A percentile compares a stretch with the other conserved stretches of the same genome.
Conservation (phyloP, 345 rosid species). For the Clausena lansium region DNA sequence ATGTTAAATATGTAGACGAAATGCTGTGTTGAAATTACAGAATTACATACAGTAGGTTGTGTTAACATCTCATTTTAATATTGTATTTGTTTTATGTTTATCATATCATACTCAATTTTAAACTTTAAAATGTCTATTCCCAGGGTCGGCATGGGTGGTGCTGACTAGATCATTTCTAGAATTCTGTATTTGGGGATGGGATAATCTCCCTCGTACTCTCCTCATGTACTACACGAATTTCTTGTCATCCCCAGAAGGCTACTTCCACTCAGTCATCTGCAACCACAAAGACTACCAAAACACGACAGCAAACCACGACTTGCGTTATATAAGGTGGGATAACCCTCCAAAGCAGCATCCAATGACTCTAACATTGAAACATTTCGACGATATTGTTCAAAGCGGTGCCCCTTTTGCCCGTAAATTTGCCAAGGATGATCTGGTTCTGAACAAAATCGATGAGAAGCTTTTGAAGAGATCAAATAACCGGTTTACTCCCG, state of each 20-base stretch:
- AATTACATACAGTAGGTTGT: background rate
- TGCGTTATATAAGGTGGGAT: conserved; percentile 80
- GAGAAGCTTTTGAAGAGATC: conserved; percentile 48
- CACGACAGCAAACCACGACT: conserved; percentile 77
- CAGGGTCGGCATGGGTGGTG: conserved; percentile 80
- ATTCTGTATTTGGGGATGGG: conserved; percentile 95
- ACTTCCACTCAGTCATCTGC: conserved; percentile 90
- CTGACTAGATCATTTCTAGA: conserved; percentile 82
- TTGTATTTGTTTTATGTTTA: background rate
- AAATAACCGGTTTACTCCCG: conserved; percentile 39
- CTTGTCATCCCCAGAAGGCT: conserved; percentile 77
- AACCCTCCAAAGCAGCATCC: conserved; percentile 72
- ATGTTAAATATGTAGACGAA: background rate
- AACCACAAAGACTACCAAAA: conserved; percentile 91
- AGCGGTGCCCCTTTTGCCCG: conserved; percentile 95
- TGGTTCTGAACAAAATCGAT: conserved; percentile 63
- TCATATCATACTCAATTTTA: background rate
- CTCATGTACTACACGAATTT: conserved; percentile 91
- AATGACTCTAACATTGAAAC: conserved; percentile 45
- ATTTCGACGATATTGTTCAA: conserved; percentile 67
- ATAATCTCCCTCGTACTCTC: conserved; percentile 88
- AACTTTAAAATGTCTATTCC: background rate
- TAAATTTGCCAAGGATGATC: conserved; percentile 55
- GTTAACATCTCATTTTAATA: background rate
- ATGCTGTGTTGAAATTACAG: background rate